Conservation (phyloP, 2,329 filamentous ascomycete species). For the Daldinia sp. region DNA sequence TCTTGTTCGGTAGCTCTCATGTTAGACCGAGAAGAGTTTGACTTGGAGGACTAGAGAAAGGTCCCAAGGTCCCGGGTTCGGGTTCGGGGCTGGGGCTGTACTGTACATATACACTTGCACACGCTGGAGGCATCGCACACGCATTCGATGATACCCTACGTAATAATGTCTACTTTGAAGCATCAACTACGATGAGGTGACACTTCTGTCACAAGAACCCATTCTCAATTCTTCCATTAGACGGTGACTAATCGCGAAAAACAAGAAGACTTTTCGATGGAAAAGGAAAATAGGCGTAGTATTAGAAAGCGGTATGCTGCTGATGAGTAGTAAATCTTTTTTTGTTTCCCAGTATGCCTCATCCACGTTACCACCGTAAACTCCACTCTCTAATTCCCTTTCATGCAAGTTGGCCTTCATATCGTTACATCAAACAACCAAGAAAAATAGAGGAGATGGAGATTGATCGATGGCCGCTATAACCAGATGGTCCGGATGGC, state of each 20-base stretch:
- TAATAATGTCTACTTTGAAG: slow-evolving; percentile 43
- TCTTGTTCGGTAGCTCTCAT: not conserved
- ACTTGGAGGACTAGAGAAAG: not conserved
- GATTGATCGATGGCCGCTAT: slow-evolving; percentile 28
- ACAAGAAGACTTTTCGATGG: slow-evolving; percentile 1
- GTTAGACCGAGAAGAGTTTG: slow-evolving; percentile 8
- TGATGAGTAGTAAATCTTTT: slow-evolving; percentile 19
- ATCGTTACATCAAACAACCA: slow-evolving; percentile 47
- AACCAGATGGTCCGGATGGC: slow-evolving; percentile 29
- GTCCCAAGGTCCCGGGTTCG: slow-evolving; percentile 8
- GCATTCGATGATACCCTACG: slow-evolving; percentile 50
- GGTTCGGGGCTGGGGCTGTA: slow-evolving; percentile 12
- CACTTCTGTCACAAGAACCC: not conserved
- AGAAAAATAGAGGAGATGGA: slow-evolving; percentile 35
- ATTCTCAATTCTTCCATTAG: not conserved
- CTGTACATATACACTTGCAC: slow-evolving; percentile 45
- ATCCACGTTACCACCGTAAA: slow-evolving; percentile 44
- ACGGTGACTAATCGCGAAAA: not conserved
- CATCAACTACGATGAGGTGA: slow-evolving; percentile 17
- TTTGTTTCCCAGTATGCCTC: slow-evolving; percentile 38
- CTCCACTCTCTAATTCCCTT: slow-evolving; percentile 42
- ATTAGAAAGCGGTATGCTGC: slow-evolving; percentile 43
- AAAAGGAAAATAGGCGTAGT: slow-evolving; percentile 32
- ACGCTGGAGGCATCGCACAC: slow-evolving; percentile 39
- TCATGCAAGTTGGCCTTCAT: slow-evolving; percentile 43